A percentile compares a stretch with the other conserved stretches of the same genome.
phyloP scores from a whole-genome alignment of 2,329 filamentous ascomycete species.

The Neurospora sp. region DNA sequence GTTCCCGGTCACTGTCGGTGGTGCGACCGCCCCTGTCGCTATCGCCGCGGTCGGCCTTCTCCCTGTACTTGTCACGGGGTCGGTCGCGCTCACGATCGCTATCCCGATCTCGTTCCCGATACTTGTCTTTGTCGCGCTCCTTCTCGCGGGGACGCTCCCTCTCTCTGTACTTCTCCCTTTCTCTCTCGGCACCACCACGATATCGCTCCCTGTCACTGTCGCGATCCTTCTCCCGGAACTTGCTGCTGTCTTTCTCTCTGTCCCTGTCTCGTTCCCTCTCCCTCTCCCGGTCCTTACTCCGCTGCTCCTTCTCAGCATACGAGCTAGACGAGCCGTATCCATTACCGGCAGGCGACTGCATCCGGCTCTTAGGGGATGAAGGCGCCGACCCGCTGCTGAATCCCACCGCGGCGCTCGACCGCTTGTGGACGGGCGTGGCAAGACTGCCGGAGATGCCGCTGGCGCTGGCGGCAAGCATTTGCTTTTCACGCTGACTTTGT shows the following conservation, averaged over 20 bases:
- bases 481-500: background rate
- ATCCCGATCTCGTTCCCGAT: background rate
- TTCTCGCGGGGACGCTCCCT: background rate
- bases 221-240: background rate
- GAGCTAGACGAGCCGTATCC: background rate
- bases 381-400: background rate
- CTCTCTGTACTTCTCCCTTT: background rate
- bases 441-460: conserved; percentile 5
- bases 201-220: background rate
- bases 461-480: background rate
- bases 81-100: background rate
- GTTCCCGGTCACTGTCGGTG: background rate
- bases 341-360: background rate
- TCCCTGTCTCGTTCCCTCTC: background rate
- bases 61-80: background rate
- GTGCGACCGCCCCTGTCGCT: background rate
- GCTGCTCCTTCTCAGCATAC: background rate
- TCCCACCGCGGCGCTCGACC: conserved; percentile 4
- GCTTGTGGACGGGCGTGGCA: conserved; percentile 9
- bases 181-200: background rate
- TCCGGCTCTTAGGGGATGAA: background rate
- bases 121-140: background rate
- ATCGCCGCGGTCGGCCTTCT: background rate
- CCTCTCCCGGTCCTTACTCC: background rate
- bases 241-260: background rate